Conservation (phyloP, 2,329 filamentous ascomycete species). For the Cytospora schulzeri region DNA sequence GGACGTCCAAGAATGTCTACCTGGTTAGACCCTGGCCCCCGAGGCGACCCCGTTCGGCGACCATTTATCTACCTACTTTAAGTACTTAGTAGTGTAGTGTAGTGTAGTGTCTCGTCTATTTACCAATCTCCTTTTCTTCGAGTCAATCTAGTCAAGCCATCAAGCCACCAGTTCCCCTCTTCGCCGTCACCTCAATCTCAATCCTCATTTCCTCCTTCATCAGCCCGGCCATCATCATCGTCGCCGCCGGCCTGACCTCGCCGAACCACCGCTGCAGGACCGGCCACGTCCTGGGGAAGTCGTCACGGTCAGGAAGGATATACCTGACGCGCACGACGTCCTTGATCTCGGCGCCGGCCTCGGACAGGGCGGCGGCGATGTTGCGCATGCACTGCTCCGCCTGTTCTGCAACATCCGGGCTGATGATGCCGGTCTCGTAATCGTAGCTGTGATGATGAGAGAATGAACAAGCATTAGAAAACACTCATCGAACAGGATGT, state of each 20-base stretch:
- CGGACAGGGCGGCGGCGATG: constrained; percentile 47
- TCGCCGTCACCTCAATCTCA: constrained; percentile 41
- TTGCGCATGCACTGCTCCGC: constrained; percentile 53
- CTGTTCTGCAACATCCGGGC: constrained; percentile 48
- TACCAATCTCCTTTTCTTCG: background rate
- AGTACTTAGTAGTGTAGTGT: too few relatives aligned
- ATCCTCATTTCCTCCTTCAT: constrained; percentile 53
- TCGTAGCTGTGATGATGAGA: constrained; percentile 47
- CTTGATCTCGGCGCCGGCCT: constrained; percentile 45
- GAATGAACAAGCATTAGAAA: background rate
- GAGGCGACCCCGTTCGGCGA: constrained; percentile 13
- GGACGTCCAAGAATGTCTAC: background rate
- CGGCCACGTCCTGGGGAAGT: constrained; percentile 53
- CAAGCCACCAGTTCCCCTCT: constrained; percentile 19
- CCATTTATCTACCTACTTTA: background rate
- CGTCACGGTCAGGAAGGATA: constrained; percentile 49
- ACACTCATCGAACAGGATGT: background rate
- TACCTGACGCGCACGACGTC: constrained; percentile 57
- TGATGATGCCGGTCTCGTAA: constrained; percentile 50
- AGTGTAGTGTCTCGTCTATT: too few relatives aligned
- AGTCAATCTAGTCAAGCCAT: background rate
- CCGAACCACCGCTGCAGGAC: constrained; percentile 54
- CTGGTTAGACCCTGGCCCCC: background rate
- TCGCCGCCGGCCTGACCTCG: constrained; percentile 53
- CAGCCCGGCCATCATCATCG: constrained; percentile 53